Percentiles rank a stretch among this genome's conserved stretches.
Evolutionary conservation across 1,139 yeast species (phyloP).

Genomic region (Diutina neorugosa): DNA sequence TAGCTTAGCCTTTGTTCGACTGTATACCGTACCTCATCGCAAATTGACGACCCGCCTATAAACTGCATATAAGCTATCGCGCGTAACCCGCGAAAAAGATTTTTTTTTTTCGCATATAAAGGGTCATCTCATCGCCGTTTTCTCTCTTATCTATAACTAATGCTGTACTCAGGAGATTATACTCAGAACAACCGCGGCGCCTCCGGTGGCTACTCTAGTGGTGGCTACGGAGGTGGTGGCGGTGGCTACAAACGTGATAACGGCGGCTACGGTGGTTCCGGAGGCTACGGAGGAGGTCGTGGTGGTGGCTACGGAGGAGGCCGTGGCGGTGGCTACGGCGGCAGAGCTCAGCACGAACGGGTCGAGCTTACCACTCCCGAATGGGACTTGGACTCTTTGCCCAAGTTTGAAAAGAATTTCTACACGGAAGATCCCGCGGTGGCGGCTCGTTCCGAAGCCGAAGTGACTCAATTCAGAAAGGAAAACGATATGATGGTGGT

Average conservation of each 20-base stretch:
- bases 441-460: constrained; percentile 59
- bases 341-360: constrained; percentile 30
- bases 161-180: constrained; percentile 2
- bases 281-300: constrained; percentile 12
- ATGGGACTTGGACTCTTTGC: constrained; percentile 68
- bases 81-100: no score
- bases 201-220: constrained; percentile 5
- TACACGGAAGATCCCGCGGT: constrained; percentile 79
- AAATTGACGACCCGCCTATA: no score
- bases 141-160: background rate
- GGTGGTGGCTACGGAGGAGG: constrained; percentile 12
- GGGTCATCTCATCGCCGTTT: background rate
- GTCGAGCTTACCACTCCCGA: constrained; percentile 54
- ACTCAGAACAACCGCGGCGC: constrained; percentile 2
- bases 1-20: no score
- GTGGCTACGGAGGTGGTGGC: constrained; percentile 7
- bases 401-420: constrained; percentile 91
- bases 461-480: constrained; percentile 63
- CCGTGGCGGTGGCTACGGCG: constrained; percentile 4
- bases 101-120: no score
- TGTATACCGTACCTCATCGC: no score
- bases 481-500: constrained; percentile 74
- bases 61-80: no score
- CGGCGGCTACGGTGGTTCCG: constrained; percentile 14
- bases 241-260: constrained; percentile 13